Evolutionary conservation across 257 asterid genomes (phyloP).

Genomic region (Leonotis leonurus): DNA sequence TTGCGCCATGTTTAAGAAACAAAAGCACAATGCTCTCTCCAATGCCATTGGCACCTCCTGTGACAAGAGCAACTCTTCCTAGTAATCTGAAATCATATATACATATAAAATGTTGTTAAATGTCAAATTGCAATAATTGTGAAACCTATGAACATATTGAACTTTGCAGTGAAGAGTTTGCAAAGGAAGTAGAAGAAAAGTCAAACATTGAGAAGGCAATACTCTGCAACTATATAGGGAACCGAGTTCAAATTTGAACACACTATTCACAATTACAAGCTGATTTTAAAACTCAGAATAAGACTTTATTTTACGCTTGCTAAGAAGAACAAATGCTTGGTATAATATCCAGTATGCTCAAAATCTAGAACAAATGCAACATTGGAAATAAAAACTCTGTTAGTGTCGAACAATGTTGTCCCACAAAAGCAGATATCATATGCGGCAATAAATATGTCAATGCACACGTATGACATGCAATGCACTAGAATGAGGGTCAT

Average conservation of each 20-base stretch:
- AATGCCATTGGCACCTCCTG: conserved; percentile 81
- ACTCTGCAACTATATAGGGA: no score
- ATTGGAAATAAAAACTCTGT: not conserved
- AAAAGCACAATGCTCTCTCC: conserved; percentile 67
- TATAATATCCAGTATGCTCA: no score
- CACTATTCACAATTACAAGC: no score
- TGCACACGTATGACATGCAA: no score
- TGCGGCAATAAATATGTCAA: not conserved
- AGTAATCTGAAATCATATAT: conserved; percentile 46
- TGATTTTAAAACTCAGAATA: no score
- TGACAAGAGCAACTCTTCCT: conserved; percentile 70
- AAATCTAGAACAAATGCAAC: not conserved
- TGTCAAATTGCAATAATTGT: no score
- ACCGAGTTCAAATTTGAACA: no score
- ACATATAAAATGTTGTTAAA: no score
- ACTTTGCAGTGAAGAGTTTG: no score
- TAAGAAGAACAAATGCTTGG: not conserved
- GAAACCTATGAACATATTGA: no score
- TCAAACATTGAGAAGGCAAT: no score
- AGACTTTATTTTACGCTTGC: not conserved
- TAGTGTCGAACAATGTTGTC: not conserved
- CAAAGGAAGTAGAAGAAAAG: no score
- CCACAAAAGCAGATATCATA: not conserved
- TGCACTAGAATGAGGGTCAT: not conserved
- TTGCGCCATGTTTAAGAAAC: conserved; percentile 69